These are phyloP conservation scores for Penicillium concentricum DNA, from an alignment of 2,329 filamentous ascomycete species.

Conservation along the genomic window DNA sequence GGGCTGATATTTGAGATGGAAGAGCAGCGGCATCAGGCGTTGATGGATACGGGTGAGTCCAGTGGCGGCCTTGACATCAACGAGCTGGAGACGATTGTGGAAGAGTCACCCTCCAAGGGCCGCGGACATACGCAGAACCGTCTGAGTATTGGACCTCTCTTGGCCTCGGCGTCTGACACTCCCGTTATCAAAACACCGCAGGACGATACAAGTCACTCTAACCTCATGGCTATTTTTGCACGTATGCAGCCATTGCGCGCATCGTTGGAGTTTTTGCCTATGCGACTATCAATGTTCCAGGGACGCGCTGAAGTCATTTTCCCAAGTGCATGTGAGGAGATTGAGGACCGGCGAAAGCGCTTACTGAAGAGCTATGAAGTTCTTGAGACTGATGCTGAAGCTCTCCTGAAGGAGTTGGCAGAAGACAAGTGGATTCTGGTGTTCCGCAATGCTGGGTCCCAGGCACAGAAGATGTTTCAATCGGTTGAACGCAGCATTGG, in stretches of 20 bases:
- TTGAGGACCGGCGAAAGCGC: slow-evolving; percentile 70
- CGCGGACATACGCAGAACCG: slow-evolving; percentile 59
- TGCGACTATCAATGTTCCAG: slow-evolving; percentile 87
- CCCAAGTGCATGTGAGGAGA: slow-evolving; percentile 84
- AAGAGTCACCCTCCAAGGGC: slow-evolving; percentile 69
- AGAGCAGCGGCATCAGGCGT: slow-evolving; percentile 79
- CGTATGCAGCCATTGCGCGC: slow-evolving; percentile 92
- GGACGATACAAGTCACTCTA: slow-evolving; percentile 85
- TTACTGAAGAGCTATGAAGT: slow-evolving; percentile 86
- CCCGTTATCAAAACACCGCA: slow-evolving; percentile 54
- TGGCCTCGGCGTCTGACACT: slow-evolving; percentile 52
- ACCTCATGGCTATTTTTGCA: slow-evolving; percentile 84
- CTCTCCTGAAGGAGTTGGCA: slow-evolving; percentile 81
- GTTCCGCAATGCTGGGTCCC: slow-evolving; percentile 86
- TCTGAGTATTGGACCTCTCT: slow-evolving; percentile 63
- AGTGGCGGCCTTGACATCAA: slow-evolving; percentile 69
- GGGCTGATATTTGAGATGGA: slow-evolving; percentile 96
- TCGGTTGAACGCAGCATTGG: slow-evolving; percentile 83
- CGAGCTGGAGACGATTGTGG: slow-evolving; percentile 88
- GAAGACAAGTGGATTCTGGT: slow-evolving; percentile 96
- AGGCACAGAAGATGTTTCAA: slow-evolving; percentile 95
- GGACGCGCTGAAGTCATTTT: slow-evolving; percentile 74
- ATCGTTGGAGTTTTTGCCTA: slow-evolving; percentile 91
- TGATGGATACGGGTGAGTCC: slow-evolving; percentile 61
- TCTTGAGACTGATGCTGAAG: slow-evolving; percentile 86